Percentiles rank a stretch among this genome's conserved stretches.
Conservation (phyloP, 768 basidiomycete genomes). For the Porphyrellus cyaneotinctus region DNA sequence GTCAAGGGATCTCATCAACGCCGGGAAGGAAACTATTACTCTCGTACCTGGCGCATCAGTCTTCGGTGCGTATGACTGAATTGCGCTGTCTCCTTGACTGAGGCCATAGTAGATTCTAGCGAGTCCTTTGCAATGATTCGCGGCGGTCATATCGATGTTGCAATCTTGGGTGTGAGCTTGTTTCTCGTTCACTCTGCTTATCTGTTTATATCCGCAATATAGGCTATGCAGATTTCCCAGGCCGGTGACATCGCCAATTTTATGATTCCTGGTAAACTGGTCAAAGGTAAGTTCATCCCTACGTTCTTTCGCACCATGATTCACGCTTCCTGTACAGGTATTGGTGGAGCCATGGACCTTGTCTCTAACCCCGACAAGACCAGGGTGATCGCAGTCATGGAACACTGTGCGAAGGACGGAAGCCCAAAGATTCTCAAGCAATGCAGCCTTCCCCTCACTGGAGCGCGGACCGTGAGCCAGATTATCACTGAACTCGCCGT, state of each 20-base stretch:
- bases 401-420: constrained; percentile 88
- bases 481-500: constrained; percentile 93
- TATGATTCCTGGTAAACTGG: constrained; percentile 95
- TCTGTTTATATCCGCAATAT: background rate
- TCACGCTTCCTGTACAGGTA: constrained; percentile 45
- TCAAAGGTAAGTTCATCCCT: constrained; percentile 78
- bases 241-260: constrained; percentile 95
- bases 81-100: background rate
- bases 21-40: constrained; percentile 93
- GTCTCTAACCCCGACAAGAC: constrained; percentile 96
- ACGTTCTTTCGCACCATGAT: constrained; percentile 9
- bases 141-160: constrained; percentile 90
- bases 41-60: constrained; percentile 87
- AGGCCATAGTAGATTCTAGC: constrained; percentile 53
- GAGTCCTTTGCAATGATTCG: constrained; percentile 98
- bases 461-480: constrained; percentile 80
- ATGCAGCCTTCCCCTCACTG: constrained; percentile 84
- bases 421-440: constrained; percentile 81
- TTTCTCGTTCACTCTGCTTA: constrained; percentile 1
- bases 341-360: constrained; percentile 95
- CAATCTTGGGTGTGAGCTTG: constrained; percentile 79
- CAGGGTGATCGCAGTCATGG: constrained; percentile 86
- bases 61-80: constrained; percentile 57
- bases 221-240: constrained; percentile 95
- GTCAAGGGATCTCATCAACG: constrained; percentile 83